Evolutionary conservation across 192 early-diverging fungal genomes (phyloP), one percentile per base, ranked within the genome.

Genomic region (Mortierella antarctica): DNA sequence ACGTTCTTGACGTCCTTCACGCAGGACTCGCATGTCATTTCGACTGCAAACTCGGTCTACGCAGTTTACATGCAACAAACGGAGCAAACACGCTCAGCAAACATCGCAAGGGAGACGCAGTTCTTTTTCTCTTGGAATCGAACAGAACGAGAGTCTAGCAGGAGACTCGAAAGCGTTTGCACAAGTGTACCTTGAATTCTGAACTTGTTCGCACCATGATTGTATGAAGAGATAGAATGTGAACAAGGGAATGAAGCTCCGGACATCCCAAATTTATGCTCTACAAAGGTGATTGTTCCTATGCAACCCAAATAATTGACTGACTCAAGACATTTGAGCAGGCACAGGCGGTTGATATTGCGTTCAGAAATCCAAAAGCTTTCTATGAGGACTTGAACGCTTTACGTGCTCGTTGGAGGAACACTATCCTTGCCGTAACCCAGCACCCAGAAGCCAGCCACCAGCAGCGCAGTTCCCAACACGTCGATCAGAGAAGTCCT

Each of bases 11-110:
- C 88, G 61, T 90, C 87, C 41, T 91, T 71, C 1, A 92, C 94
- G 67, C 95, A 97, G 39, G 87, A 88, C 78, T 91, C 86, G 76
- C 95, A 97, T 17, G 92, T 91, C 92, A 97, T 91, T 82, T 95
- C 90, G 23, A 97, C 94, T 7, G 94, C 94, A 51, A 95, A 94
- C 73, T 97, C 93, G 4, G 92, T 89, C 86, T 91, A 47, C 4
- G 50, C 5, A n/a, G 53, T 66, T 51, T 45, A 7, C 6, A 39
- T 47, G 39, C 17, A 54, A 45, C 5, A 52, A 42, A 5, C 9
- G n/a, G 15, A 14, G 13, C 39, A 62, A 13, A n/a, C 7, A 20
- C 15, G 11, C 55, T 12, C 10, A 20, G 45, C 7, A 55, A 12
- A 10, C 9, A 15, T 44, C 17, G 17, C 8, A 3, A 17, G 4